These are phyloP conservation scores for Fraxinus nigra DNA, from an alignment of 305 asterid genomes.

Conservation along the genomic window DNA sequence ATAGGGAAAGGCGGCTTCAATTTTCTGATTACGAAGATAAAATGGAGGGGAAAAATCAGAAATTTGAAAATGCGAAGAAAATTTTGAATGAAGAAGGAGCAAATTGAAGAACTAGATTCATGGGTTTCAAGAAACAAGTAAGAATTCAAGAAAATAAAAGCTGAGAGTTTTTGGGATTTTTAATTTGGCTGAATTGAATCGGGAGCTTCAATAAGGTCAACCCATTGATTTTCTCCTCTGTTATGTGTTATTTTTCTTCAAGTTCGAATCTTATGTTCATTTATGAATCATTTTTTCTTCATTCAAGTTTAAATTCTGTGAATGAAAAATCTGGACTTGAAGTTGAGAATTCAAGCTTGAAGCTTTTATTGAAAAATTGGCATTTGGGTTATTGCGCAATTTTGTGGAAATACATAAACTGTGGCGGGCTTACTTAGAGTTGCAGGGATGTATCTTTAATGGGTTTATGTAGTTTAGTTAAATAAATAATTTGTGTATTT, in stretches of 20 bases:
- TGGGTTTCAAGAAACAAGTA: constrained; percentile 35
- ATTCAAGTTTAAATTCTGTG: constrained; percentile 31
- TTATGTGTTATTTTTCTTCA: constrained; percentile 17
- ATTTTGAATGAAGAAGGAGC: constrained; percentile 29
- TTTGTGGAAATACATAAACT: constrained; percentile 24
- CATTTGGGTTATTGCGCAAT: constrained; percentile 31
- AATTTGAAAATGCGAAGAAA: constrained; percentile 34
- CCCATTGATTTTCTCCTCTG: constrained; percentile 21
- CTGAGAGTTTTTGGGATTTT: constrained; percentile 23
- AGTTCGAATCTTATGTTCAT: constrained; percentile 36
- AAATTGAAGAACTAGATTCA: constrained; percentile 32
- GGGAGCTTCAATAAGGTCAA: constrained; percentile 42
- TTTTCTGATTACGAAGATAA: constrained; percentile 34
- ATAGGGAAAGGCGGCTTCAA: constrained; percentile 36
- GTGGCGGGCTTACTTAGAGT: constrained; percentile 36
- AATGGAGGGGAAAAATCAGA: constrained; percentile 21
- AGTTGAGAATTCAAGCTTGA: constrained; percentile 39
- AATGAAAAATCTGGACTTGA: constrained; percentile 34
- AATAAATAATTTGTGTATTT: constrained; percentile 26
- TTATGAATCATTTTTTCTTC: constrained; percentile 20
- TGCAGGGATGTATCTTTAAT: constrained; percentile 33
- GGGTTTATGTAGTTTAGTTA: background rate
- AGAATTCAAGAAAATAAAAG: constrained; percentile 21
- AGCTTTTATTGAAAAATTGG: constrained; percentile 27
- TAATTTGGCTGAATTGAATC: constrained; percentile 2